Evolutionary conservation across 2,329 filamentous ascomycete genomes (phyloP), one percentile per base, ranked within the genome.

Genomic region (Nigrospora sphaerica): DNA sequence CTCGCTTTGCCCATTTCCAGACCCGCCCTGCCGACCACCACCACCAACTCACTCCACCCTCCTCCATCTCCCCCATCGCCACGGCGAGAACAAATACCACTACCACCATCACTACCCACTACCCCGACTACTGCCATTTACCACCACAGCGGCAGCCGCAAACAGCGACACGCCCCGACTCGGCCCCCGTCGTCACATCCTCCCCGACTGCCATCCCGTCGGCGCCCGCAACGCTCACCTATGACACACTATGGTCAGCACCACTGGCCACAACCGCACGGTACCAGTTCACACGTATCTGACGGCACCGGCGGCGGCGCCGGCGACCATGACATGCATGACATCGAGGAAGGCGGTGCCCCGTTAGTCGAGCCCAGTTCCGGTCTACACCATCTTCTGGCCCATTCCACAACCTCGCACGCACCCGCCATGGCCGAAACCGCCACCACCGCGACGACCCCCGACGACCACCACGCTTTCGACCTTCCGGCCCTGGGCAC

Each of bases 271-370:
- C 32, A 14, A 31, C 23, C 23, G 23, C 23, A 28, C 23, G 35
- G 36, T 31, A 31, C 28, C 33, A 37, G 33, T 34, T 28, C 42
- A 23, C 32, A 18, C 33, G 17, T 34, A 31, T 37, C 46, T 16
- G 38, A 13, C 28, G 36, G 33, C 32, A 39, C 42, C 35, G 38
- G 45, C 46, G 44, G 52, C 50, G 47, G 47, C 23, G 51, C 47
- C 40, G 31, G 48, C 38, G 52, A 55, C 41, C 28, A 55, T 51
- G 55, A 52, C 39, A 54, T 57, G 54, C 14, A 52, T 44, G 57
- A 59, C 34, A 39, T 46, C 14, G 57, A 61, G 46, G 57, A 61
- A 46, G 59, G 57, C 42, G 59, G 55, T 38, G 57, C 52, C 28
- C 50, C 51, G 42, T 46, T 60, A 42, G 40, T 19, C 40, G 32